These are phyloP conservation scores for Aureobasidium melanogenum DNA, from an alignment of 2,329 filamentous ascomycete genomes.

Conservation along the genomic window DNA sequence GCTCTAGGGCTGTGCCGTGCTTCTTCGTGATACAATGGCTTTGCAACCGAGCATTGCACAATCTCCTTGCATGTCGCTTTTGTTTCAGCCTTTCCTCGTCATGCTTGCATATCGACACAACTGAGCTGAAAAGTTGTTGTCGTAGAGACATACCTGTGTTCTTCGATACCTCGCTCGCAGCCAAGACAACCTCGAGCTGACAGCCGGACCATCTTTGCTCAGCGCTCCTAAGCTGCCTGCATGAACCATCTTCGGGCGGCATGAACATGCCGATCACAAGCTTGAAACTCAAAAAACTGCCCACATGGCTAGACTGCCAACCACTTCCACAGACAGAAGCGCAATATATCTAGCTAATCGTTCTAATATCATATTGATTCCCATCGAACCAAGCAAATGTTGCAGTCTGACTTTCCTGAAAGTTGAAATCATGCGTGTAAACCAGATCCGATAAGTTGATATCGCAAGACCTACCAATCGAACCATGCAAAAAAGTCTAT, in stretches of 20 bases:
- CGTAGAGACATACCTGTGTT: neutral
- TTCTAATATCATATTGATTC: neutral
- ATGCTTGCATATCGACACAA: neutral
- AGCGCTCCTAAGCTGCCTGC: too few relatives aligned
- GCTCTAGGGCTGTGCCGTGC: neutral
- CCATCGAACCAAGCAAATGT: neutral
- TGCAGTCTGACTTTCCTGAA: neutral
- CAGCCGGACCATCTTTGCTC: neutral
- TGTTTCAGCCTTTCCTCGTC: neutral
- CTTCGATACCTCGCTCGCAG: neutral
- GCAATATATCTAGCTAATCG: neutral
- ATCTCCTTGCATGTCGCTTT: neutral
- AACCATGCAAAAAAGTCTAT: neutral
- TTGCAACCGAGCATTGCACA: conserved; percentile 6
- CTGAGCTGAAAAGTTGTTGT: neutral
- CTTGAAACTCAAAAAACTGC: neutral
- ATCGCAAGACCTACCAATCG: neutral
- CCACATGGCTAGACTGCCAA: neutral
- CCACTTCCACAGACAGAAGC: neutral
- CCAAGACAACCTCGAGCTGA: neutral
- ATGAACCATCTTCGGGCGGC: neutral
- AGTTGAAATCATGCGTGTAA: too few relatives aligned
- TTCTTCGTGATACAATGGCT: neutral
- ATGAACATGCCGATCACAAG: neutral
- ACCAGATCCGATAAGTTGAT: neutral